A percentile compares a stretch with the other conserved stretches of the same genome.
phyloP scores from a whole-genome alignment of 2,329 filamentous ascomycete species.

The Penicillium aurantiogriseum region DNA sequence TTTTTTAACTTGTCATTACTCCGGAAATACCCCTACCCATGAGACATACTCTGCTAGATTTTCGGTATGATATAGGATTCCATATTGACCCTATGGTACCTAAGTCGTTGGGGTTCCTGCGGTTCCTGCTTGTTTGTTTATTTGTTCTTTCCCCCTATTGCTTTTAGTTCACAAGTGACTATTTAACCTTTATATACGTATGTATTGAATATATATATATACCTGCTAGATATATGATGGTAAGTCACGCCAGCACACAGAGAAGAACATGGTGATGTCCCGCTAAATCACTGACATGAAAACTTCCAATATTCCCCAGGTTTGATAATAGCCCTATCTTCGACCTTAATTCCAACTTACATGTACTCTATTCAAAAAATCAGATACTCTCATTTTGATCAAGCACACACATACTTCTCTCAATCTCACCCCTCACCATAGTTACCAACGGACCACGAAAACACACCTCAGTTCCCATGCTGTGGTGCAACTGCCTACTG shows the following conservation, averaged over 20 bases:
- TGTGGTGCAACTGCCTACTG: not conserved
- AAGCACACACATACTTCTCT: not conserved
- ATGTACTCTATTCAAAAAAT: not conserved
- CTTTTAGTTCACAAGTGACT: not conserved
- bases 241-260: rapidly evolving
- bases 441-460: not conserved
- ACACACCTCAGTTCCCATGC: too few relatives aligned
- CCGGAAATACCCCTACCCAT: too few relatives aligned
- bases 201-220: not conserved
- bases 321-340: not conserved
- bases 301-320: not conserved
- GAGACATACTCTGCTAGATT: not conserved
- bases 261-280: not conserved
- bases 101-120: not conserved
- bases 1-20: too few relatives aligned
- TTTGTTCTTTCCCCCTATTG: not conserved
- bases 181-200: too few relatives aligned
- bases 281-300: too few relatives aligned
- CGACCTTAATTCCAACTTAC: too few relatives aligned
- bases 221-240: not conserved
- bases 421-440: too few relatives aligned
- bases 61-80: not conserved
- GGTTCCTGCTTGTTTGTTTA: not conserved
- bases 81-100: not conserved
- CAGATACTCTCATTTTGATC: not conserved